Conservation (phyloP, 2,329 filamentous ascomycete genomes). For the Grosmannia penicillata region DNA sequence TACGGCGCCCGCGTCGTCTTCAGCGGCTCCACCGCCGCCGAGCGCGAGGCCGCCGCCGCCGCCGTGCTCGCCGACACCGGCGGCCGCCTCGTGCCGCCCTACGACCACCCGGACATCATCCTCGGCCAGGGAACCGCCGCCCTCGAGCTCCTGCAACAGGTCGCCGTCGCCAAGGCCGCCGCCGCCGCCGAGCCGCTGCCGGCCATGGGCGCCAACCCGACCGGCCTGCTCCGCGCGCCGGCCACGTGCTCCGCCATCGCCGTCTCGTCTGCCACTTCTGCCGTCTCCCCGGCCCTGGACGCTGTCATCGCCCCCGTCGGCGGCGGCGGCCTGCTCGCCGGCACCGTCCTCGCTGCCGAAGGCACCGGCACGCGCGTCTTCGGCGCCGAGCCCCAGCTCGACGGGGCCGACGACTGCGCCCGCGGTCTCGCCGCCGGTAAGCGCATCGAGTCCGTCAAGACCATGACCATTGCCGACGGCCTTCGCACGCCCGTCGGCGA, state of each 20-base stretch:
- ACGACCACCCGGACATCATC: constrained; percentile 84
- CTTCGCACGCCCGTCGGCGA: constrained; percentile 68
- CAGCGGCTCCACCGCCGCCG: constrained; percentile 63
- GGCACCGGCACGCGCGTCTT: constrained; percentile 64
- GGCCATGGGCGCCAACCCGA: neutral
- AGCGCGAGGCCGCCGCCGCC: constrained; percentile 66
- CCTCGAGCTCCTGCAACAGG: constrained; percentile 68
- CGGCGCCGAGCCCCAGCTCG: constrained; percentile 68
- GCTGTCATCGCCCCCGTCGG: constrained; percentile 73
- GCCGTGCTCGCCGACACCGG: constrained; percentile 56
- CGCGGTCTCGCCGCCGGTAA: constrained; percentile 50
- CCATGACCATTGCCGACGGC: constrained; percentile 78
- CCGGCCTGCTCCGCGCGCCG: constrained; percentile 5
- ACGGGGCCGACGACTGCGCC: constrained; percentile 73
- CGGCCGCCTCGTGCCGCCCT: constrained; percentile 72
- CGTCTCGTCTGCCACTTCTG: constrained; percentile 7
- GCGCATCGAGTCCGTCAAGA: constrained; percentile 54
- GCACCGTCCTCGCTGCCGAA: constrained; percentile 62
- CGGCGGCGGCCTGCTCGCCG: constrained; percentile 77
- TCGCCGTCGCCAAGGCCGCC: constrained; percentile 19
- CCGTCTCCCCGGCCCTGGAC: constrained; percentile 29
- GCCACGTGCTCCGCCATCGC: no score
- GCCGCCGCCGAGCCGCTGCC: neutral
- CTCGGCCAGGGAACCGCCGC: constrained; percentile 86
- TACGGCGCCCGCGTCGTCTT: constrained; percentile 72